Evolutionary conservation across 768 basidiomycete species (phyloP), one percentile per base, ranked within the genome.

Genomic region (Coprinopsis sp.): DNA sequence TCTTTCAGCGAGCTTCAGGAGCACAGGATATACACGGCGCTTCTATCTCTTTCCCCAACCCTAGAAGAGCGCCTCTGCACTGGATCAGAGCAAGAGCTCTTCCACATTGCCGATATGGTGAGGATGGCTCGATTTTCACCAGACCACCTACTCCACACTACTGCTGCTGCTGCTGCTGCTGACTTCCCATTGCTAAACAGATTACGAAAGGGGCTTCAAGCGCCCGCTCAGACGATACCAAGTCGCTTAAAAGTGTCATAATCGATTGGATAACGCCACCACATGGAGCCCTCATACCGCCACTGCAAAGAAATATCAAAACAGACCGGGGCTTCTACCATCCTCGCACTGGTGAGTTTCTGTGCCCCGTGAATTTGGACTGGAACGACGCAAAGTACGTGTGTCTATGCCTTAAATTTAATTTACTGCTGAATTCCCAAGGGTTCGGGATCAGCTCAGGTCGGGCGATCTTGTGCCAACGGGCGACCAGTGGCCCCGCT

Each of bases 181-280:
- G 14, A 13, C 19, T 14, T 23, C 24, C 19, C 6, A 23, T 40
- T 14, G 13, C 13, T 18, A 37, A 8, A 13, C n/a, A 40, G 38
- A 21, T 40, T 7, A 40, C 38, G 5, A 40, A 40, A 22, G 38
- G 38, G 6, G 23, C 24, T 14, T 11, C 38, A 7, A 13, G 14
- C 13, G 38, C 38, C 14, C 16, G 19, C 14, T 8, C 38, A 4
- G 38, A 40, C 19, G 23, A 40, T n/a, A 40, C 38, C 14, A 19
- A 40, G 23, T 21, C 38, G 16, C 7, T 40, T 4, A 40, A 40
- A n/a, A 19, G 7, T n/a, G 16, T 23, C 8, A 23, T 40, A 14
- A 23, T 40, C 23, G 38, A 19, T n/a, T 40, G 38, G 38, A 40
- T 40, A 7, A 40, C 38, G 14, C 38, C 38, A 4, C 38, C 38